These are phyloP conservation scores for Lotus japonicus DNA, from an alignment of 306 rosid species.

Conservation along the genomic window DNA sequence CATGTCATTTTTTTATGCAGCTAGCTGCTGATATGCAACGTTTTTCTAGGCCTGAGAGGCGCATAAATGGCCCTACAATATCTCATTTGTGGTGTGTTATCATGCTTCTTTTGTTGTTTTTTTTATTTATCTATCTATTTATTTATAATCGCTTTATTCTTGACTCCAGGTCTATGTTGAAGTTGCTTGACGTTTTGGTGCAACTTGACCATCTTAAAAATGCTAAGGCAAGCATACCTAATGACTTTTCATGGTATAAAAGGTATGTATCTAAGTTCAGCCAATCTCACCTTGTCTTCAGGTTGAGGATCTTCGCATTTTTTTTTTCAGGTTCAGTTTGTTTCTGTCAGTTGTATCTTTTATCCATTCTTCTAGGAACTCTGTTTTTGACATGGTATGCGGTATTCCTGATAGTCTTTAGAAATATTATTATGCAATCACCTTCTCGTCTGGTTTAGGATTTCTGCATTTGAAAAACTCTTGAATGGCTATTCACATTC, in stretches of 20 bases:
- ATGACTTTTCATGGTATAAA: constrained; percentile 97
- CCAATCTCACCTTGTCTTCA: constrained; percentile 1
- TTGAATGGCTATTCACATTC: constrained; percentile 5
- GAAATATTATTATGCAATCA: too few relatives aligned
- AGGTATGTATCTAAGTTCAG: constrained; percentile 46
- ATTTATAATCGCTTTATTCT: constrained; percentile 19
- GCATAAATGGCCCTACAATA: constrained; percentile 92
- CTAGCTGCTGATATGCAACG: constrained; percentile 98
- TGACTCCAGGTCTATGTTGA: constrained; percentile 85
- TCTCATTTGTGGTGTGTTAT: constrained; percentile 84
- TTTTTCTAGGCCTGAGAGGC: constrained; percentile 95
- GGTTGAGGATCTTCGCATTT: constrained; percentile 13
- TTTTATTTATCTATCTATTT: not conserved
- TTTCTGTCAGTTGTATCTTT: constrained; percentile 3
- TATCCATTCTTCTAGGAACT: not conserved
- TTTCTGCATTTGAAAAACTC: constrained; percentile 11
- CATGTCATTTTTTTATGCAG: constrained; percentile 42
- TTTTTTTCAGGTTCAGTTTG: constrained; percentile 1
- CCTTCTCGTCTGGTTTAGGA: not conserved
- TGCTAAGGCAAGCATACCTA: constrained; percentile 98
- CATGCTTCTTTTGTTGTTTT: not conserved
- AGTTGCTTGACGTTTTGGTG: constrained; percentile 88
- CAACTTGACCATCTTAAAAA: constrained; percentile 99
- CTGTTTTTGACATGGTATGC: not conserved
- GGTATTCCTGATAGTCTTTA: too few relatives aligned